These are phyloP conservation scores for Mycena belliarum DNA, from an alignment of 768 basidiomycete species.

Conservation along the genomic window DNA sequence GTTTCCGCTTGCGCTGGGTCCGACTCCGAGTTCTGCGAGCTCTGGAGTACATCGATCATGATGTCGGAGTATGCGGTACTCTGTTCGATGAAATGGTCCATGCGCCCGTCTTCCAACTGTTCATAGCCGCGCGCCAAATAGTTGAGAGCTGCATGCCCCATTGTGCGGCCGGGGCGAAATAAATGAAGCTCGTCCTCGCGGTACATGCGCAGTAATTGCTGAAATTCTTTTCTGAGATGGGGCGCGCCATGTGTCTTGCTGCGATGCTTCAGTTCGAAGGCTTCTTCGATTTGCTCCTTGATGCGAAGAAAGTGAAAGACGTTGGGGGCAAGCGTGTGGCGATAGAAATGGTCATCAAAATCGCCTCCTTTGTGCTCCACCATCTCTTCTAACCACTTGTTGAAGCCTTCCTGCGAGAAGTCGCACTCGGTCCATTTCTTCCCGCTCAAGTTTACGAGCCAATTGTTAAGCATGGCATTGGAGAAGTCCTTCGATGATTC, in stretches of 20 bases:
- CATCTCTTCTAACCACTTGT: slow-evolving; percentile 19
- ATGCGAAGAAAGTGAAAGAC: slow-evolving; percentile 16
- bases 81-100: slow-evolving; percentile 4
- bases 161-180: slow-evolving; percentile 7
- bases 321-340: slow-evolving; percentile 12
- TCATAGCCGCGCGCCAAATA: slow-evolving; percentile 11
- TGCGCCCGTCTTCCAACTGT: not conserved
- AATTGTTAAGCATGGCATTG: slow-evolving; percentile 19
- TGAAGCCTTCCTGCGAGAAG: slow-evolving; percentile 20
- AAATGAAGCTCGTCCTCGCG: slow-evolving; percentile 14
- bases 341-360: slow-evolving; percentile 18
- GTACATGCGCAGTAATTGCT: slow-evolving; percentile 8
- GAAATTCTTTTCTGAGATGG: slow-evolving; percentile 12
- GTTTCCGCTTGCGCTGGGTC: too few relatives aligned
- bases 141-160: slow-evolving; percentile 1
- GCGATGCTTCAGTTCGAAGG: slow-evolving; percentile 8
- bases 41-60: not conserved
- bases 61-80: slow-evolving; percentile 9
- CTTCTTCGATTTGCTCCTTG: slow-evolving; percentile 12
- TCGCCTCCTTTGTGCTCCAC: slow-evolving; percentile 7
- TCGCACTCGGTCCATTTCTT: slow-evolving; percentile 6
- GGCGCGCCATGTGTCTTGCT: slow-evolving; percentile 12
- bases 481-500: slow-evolving; percentile 11
- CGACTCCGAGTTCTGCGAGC: not conserved
- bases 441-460: slow-evolving; percentile 22